These are phyloP conservation scores for Claviceps sp. DNA, from an alignment of 2,329 filamentous ascomycete species.

Conservation along the genomic window DNA sequence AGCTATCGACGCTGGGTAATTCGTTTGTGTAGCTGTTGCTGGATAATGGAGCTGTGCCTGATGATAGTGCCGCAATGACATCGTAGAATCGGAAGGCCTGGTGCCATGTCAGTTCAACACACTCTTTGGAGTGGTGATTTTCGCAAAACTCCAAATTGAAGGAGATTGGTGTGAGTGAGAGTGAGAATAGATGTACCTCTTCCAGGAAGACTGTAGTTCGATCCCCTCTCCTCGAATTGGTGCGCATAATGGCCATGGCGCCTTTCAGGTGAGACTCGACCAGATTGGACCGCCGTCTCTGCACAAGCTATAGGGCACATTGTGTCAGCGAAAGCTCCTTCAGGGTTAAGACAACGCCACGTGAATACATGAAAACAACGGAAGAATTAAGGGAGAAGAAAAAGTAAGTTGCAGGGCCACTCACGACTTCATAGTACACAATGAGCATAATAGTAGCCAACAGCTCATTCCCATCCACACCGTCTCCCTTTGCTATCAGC, in stretches of 20 bases:
- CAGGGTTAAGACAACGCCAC: background rate
- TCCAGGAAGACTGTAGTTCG: slow-evolving; percentile 45
- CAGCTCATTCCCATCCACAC: slow-evolving; percentile 41
- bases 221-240: slow-evolving; percentile 29
- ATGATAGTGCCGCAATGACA: slow-evolving; percentile 48
- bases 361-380: too few relatives aligned
- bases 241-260: slow-evolving; percentile 46
- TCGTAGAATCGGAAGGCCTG: slow-evolving; percentile 54
- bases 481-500: slow-evolving; percentile 39
- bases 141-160: too few relatives aligned
- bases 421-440: slow-evolving; percentile 50
- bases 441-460: slow-evolving; percentile 47
- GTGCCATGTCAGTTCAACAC: background rate
- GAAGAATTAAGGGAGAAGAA: background rate
- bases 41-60: slow-evolving; percentile 44
- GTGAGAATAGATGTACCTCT: slow-evolving; percentile 28
- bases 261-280: slow-evolving; percentile 49
- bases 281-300: slow-evolving; percentile 44
- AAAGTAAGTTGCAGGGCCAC: slow-evolving; percentile 13
- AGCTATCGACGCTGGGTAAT: too few relatives aligned
- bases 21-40: slow-evolving; percentile 22
- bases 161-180: too few relatives aligned
- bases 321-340: background rate
- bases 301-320: slow-evolving; percentile 35
- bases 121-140: too few relatives aligned